These are phyloP conservation scores for Cetradonia linearis DNA, from an alignment of 495 filamentous ascomycete species.

Conservation along the genomic window DNA sequence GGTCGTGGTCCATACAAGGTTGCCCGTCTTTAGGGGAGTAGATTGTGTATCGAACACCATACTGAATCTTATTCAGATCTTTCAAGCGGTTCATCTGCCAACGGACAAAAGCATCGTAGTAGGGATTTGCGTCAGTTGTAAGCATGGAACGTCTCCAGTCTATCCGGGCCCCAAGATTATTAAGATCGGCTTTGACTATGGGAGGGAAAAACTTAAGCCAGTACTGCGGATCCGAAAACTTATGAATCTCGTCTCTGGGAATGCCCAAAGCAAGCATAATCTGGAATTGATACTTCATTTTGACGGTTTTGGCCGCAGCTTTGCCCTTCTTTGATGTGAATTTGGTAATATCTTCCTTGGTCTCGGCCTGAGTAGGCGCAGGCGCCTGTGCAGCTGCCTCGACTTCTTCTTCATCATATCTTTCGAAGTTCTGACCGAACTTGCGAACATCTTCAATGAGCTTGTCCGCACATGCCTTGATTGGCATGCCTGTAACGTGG, in stretches of 20 bases:
- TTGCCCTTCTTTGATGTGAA: constrained; percentile 93
- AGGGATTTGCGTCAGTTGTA: constrained; percentile 94
- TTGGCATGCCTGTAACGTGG: constrained; percentile 96
- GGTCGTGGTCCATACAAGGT: constrained; percentile 95
- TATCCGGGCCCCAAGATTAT: constrained; percentile 72
- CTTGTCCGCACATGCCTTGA: constrained; percentile 96
- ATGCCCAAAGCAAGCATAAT: constrained; percentile 82
- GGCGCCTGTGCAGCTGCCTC: constrained; percentile 27
- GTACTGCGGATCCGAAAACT: constrained; percentile 76
- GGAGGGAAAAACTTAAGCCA: constrained; percentile 88
- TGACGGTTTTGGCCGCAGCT: constrained; percentile 78
- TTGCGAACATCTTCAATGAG: constrained; percentile 75
- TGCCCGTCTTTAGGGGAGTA: constrained; percentile 96
- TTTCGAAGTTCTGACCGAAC: constrained; percentile 82
- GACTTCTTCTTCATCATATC: constrained; percentile 49
- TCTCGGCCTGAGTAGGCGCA: constrained; percentile 47
- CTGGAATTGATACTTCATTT: constrained; percentile 83
- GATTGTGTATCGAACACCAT: constrained; percentile 87
- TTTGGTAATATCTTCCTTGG: constrained; percentile 74
- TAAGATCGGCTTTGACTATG: constrained; percentile 68
- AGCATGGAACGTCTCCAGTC: constrained; percentile 90
- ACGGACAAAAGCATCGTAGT: constrained; percentile 89
- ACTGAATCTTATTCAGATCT: constrained; percentile 86
- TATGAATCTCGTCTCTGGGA: constrained; percentile 75
- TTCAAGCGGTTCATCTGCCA: constrained; percentile 96